These are phyloP conservation scores for Aspergillus brasiliensis DNA, from an alignment of 2,329 filamentous ascomycete genomes.

Conservation along the genomic window DNA sequence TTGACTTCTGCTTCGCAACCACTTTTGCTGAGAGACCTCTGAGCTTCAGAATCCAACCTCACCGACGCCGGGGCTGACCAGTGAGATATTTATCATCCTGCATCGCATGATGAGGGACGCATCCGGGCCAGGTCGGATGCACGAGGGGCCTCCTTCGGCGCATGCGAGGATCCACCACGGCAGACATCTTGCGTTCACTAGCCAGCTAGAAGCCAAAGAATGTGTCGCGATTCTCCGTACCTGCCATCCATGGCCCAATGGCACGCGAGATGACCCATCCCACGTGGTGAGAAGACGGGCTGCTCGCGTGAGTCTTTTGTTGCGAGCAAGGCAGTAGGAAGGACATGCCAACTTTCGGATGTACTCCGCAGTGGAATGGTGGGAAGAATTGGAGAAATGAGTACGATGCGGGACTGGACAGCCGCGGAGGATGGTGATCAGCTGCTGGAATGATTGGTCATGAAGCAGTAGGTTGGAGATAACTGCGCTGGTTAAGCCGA, in stretches of 20 bases:
- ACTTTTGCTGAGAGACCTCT: neutral
- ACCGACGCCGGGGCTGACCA: neutral
- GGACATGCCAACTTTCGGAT: neutral
- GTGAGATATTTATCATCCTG: conserved; percentile 9
- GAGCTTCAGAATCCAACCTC: neutral
- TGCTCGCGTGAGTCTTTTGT: conserved; percentile 4
- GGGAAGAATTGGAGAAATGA: neutral
- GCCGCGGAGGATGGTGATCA: neutral
- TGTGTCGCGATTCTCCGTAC: neutral
- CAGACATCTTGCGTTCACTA: neutral
- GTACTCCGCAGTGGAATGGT: neutral
- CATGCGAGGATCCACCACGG: neutral
- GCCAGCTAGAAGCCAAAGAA: neutral
- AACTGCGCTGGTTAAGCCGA: neutral
- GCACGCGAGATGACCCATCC: neutral
- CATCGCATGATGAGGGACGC: neutral
- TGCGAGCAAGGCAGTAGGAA: neutral
- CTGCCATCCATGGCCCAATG: conserved; percentile 1
- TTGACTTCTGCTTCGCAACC: conserved; percentile 1
- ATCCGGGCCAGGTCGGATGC: neutral
- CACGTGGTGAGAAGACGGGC: neutral
- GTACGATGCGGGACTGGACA: neutral
- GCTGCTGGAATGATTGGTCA: conserved; percentile 7
- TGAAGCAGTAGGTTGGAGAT: neutral
- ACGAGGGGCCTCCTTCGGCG: neutral